phyloP scores from a whole-genome alignment of 164 flowering plant species.

The Aristolochia fimbriata region DNA sequence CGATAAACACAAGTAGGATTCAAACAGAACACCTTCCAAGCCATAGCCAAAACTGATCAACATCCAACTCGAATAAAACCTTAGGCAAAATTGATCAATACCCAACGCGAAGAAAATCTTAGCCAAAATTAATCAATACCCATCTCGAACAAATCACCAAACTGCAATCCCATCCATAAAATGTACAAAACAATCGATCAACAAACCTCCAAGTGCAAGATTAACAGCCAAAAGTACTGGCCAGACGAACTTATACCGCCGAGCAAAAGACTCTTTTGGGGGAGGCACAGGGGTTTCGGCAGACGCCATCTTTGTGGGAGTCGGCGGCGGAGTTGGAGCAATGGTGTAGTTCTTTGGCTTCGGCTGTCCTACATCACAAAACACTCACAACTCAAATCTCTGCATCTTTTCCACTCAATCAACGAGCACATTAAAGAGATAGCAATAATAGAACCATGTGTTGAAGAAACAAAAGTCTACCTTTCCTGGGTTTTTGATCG shows the following conservation, averaged over 20 bases:
- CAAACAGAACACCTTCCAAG: too few relatives aligned
- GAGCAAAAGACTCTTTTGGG: conserved; percentile 54
- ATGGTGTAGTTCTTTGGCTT: too few relatives aligned
- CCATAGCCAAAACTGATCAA: background rate
- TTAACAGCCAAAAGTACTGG: conserved; percentile 67
- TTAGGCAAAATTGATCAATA: background rate
- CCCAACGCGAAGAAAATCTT: too few relatives aligned
- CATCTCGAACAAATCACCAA: background rate
- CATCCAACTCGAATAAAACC: background rate
- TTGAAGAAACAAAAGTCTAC: background rate
- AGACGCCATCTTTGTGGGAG: background rate
- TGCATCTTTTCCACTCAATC: background rate
- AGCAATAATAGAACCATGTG: background rate
- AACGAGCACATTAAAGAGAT: background rate
- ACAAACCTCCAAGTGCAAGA: conserved; percentile 60
- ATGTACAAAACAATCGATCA: background rate
- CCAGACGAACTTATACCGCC: conserved; percentile 70
- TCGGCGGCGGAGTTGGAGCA: too few relatives aligned
- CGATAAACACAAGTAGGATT: too few relatives aligned
- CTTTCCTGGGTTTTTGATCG: conserved; percentile 9
- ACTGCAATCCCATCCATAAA: background rate
- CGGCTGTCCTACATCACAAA: background rate
- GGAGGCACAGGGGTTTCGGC: conserved; percentile 32
- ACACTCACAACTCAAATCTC: background rate
- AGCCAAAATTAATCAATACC: background rate